Conservation (phyloP, 2,329 filamentous ascomycete genomes). For the Xylaria sp. region DNA sequence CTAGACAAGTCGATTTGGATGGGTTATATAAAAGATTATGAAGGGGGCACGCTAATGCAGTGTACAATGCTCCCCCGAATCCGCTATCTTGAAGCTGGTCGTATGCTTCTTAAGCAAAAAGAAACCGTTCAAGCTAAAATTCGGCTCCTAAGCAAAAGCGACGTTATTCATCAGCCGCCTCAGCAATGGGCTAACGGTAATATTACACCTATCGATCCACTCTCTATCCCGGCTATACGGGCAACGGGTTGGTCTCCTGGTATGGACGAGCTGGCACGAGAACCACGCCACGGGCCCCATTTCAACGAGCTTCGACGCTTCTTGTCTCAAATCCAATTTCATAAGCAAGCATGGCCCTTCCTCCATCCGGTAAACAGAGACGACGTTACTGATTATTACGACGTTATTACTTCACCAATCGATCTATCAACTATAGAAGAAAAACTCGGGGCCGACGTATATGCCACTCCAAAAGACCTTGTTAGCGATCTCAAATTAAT, state of each 20-base stretch:
- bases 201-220: background rate
- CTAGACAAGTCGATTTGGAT: background rate
- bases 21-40: background rate
- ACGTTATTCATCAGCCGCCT: background rate
- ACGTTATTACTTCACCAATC: background rate
- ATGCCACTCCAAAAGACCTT: background rate
- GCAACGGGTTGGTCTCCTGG: background rate
- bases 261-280: background rate
- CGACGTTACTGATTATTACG: background rate
- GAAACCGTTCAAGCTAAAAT: background rate
- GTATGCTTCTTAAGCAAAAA: background rate
- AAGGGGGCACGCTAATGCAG: background rate
- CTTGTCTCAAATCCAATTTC: background rate
- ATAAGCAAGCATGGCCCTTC: conserved; percentile 1
- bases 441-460: background rate
- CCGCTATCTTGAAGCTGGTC: background rate
- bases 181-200: background rate
- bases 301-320: background rate
- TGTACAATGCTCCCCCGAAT: background rate
- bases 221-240: background rate
- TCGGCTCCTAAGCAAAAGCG: background rate
- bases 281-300: background rate
- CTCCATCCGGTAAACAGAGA: background rate
- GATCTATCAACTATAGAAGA: background rate
- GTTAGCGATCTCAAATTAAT: background rate